Conservation (phyloP, 192 early-diverging fungal genomes). For the Chytriomyces hyalinus region DNA sequence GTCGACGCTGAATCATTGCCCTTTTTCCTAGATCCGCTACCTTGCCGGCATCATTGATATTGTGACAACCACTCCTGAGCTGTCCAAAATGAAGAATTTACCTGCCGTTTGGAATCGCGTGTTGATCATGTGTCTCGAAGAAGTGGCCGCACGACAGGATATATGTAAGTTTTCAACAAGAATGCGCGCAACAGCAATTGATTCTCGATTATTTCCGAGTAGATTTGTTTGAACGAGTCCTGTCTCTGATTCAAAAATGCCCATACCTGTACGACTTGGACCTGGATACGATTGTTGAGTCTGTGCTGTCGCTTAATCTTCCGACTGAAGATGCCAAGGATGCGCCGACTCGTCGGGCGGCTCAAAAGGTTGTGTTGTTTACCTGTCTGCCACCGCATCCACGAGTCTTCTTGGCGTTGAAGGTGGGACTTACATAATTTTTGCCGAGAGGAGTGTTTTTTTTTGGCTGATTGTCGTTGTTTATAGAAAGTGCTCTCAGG, state of each 20-base stretch:
- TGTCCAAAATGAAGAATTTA: constrained; percentile 39
- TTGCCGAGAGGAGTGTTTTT: not conserved
- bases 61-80: constrained; percentile 43
- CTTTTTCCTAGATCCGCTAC: constrained; percentile 50
- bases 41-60: constrained; percentile 57
- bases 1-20: constrained; percentile 6
- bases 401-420: not conserved
- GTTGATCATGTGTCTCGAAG: constrained; percentile 35
- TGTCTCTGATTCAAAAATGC: constrained; percentile 50
- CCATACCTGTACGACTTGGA: constrained; percentile 48
- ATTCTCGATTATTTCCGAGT: not conserved
- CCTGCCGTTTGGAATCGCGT: constrained; percentile 48
- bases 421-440: not conserved
- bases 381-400: not conserved
- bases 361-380: not conserved
- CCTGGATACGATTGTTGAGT: constrained; percentile 35
- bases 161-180: not conserved
- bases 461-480: not conserved
- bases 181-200: not conserved
- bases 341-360: not conserved
- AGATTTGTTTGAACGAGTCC: constrained; percentile 31
- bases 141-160: constrained; percentile 29
- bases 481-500: too few relatives aligned
- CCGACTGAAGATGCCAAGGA: not conserved
- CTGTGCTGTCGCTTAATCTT: not conserved